Evolutionary conservation across 257 asterid species (phyloP), one percentile per base, ranked within the genome.

Genomic region (Pogostemon cablin): DNA sequence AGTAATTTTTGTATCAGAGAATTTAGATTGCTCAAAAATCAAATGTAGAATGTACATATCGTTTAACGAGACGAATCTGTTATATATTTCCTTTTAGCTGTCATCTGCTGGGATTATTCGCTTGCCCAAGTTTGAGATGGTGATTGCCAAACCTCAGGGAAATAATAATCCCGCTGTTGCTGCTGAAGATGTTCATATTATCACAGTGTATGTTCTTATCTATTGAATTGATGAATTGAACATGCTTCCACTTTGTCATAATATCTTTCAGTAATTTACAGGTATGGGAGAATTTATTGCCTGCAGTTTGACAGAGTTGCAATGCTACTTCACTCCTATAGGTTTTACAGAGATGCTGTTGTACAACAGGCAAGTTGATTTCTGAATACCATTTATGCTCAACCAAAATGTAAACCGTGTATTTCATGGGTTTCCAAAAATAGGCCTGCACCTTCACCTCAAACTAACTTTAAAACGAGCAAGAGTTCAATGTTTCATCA

Each of bases 261-360:
- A 67, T 78, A 56, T 69, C 59, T 74, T 75, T 76, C 73, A 70
- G 62, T 62, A 65, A 76, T 79, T 75, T 71, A 58, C 95, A 93
- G 97, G 79, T 93, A 93, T 74, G 98, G 98, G 77, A 87, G 99
- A 85, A 89, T 93, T 81, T 93, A 91, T 79, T 93, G 99, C 87
- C 83, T 93, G 81, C 99, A 93, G 82, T 81, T 91, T 67, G 98
- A 93, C 81, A 87, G 90, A 81, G 86, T 87, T 71, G 95, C 93
- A 9, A 93, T 86, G 96, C 76, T 80, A 66, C 98, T 91, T 67
- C 90, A 89, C 85, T 69, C 80, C 15, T 87, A 93, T 75, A 87
- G 99, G 81, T 87, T 93, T 79, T 93, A 93, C 80, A 91, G 96
- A 72, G 99, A 93, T 85, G 95, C 93, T 65, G 96, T 93, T 43